Evolutionary conservation across 208 protist genomes (phyloP).

Genomic region (Acanthamoeba pearcei): DNA sequence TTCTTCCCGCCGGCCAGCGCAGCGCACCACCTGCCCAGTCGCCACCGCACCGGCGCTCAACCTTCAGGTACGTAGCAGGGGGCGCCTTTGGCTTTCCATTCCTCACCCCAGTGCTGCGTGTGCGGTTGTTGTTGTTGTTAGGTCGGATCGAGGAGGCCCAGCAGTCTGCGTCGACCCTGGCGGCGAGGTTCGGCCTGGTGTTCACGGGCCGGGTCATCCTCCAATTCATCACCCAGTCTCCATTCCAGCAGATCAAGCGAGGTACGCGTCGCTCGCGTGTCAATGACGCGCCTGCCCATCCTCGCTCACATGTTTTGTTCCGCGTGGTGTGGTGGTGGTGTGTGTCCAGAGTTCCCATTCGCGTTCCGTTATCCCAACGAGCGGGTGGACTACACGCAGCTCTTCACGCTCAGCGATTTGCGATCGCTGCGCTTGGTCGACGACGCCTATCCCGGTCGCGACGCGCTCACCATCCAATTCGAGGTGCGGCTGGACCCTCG

Average conservation of each 20-base stretch:
- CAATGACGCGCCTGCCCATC: too few relatives aligned
- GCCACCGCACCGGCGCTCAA: too few relatives aligned
- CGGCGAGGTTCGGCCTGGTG: neutral
- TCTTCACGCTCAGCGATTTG: neutral
- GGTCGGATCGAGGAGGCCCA: neutral
- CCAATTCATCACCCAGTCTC: constrained; percentile 25
- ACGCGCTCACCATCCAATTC: neutral
- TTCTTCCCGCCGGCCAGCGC: constrained; percentile 1
- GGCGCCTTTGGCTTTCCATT: neutral
- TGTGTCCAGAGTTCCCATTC: neutral
- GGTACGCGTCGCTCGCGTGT: neutral
- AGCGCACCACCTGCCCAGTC: too few relatives aligned
- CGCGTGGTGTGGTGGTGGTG: neutral
- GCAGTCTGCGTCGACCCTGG: neutral
- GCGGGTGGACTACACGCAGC: neutral
- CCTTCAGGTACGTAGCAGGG: too few relatives aligned
- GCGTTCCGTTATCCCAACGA: neutral
- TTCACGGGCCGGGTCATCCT: neutral
- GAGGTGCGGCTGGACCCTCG: neutral
- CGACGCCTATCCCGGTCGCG: neutral
- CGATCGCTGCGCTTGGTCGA: neutral
- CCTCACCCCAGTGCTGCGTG: neutral
- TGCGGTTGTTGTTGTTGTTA: neutral
- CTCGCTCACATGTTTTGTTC: neutral
- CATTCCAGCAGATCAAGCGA: neutral